Evolutionary conservation across 192 early-diverging fungal genomes (phyloP).

Genomic region (Funneliformis geosporum): DNA sequence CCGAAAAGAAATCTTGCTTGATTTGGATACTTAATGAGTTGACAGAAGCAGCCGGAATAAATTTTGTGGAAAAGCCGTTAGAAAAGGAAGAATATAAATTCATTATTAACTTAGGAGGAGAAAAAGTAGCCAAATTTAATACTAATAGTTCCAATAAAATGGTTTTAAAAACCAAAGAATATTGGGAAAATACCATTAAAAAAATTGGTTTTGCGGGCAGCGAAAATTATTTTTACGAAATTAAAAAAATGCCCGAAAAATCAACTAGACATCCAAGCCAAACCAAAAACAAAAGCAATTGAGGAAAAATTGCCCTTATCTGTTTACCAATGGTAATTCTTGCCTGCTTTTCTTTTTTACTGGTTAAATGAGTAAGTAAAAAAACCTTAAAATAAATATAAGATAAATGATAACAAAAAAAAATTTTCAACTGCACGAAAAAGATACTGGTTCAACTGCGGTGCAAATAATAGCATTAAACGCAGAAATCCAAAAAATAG

Average conservation of each 20-base stretch:
- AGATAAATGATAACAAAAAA: no score
- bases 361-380: background rate
- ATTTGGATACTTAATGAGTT: background rate
- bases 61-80: slow-evolving; percentile 17
- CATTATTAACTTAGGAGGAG: slow-evolving; percentile 20
- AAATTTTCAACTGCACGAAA: no score
- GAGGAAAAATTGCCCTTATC: no score
- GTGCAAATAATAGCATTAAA: no score
- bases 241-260: background rate
- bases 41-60: background rate
- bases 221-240: slow-evolving; percentile 22
- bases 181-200: slow-evolving; percentile 20
- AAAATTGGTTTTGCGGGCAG: slow-evolving; percentile 25
- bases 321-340: slow-evolving; percentile 7
- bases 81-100: slow-evolving; percentile 17
- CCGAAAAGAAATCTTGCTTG: background rate
- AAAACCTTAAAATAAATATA: no score
- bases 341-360: background rate
- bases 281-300: slow-evolving; percentile 13
- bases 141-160: slow-evolving; percentile 24
- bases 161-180: slow-evolving; percentile 17
- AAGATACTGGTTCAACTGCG: no score
- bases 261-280: slow-evolving; percentile 9
- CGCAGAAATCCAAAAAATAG: no score
- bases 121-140: slow-evolving; percentile 25